These are phyloP conservation scores for Talaromyces sp. DNA, from an alignment of 2,329 filamentous ascomycete genomes.

Conservation along the genomic window DNA sequence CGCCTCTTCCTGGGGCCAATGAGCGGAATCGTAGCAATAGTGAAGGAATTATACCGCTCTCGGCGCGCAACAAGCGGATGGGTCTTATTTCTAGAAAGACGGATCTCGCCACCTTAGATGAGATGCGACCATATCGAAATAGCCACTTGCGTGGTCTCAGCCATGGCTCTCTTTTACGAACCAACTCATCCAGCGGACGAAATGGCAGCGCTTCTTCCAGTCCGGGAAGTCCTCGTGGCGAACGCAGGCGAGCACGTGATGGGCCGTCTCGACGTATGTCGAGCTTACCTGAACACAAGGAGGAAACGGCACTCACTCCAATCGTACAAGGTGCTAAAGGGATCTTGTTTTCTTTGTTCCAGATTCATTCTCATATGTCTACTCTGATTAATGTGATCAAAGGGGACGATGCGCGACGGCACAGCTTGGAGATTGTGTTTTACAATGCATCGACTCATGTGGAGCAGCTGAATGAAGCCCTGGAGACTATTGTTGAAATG, in stretches of 20 bases:
- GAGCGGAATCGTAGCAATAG: conserved; percentile 59
- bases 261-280: conserved; percentile 52
- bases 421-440: conserved; percentile 54
- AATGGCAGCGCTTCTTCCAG: conserved; percentile 24
- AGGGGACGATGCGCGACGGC: conserved; percentile 45
- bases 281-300: conserved; percentile 55
- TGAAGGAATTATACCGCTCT: conserved; percentile 53
- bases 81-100: conserved; percentile 56
- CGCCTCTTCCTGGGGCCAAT: conserved; percentile 63
- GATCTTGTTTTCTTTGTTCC: conserved; percentile 54
- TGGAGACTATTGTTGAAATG: conserved; percentile 49
- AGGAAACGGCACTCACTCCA: conserved; percentile 45
- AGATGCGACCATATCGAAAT: conserved; percentile 49
- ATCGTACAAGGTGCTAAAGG: conserved; percentile 56
- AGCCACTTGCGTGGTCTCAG: conserved; percentile 57
- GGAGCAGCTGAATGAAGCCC: conserved; percentile 54
- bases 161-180: conserved; percentile 52
- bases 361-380: conserved; percentile 48
- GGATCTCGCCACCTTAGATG: conserved; percentile 53
- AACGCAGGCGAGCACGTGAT: conserved; percentile 40
- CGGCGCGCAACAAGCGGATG: conserved; percentile 56
- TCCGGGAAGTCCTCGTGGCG: conserved; percentile 40
- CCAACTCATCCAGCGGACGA: conserved; percentile 29
- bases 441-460: conserved; percentile 56
- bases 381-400: conserved; percentile 48